phyloP scores from a whole-genome alignment of 2,329 filamentous ascomycete genomes.

The Didymella arachidicola region DNA sequence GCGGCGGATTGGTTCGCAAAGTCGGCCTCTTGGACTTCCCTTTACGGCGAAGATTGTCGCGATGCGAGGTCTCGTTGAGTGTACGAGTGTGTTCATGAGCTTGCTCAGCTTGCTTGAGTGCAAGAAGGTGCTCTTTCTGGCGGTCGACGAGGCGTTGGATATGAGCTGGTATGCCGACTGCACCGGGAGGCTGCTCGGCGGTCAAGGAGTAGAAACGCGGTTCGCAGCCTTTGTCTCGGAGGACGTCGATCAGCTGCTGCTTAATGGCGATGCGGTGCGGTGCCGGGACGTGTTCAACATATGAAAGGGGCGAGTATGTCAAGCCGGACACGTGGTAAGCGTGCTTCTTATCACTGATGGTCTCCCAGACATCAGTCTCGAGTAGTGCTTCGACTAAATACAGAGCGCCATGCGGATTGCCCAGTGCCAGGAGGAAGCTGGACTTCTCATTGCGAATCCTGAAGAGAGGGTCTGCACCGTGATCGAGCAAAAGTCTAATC shows the following conservation, averaged over 20 bases:
- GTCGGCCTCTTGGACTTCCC: conserved; percentile 39
- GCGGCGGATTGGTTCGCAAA: conserved; percentile 30
- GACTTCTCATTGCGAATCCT: conserved; percentile 65
- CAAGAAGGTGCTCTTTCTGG: conserved; percentile 43
- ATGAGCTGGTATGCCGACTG: conserved; percentile 42
- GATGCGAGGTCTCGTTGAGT: conserved; percentile 41
- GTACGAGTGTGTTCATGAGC: conserved; percentile 39
- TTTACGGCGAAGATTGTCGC: conserved; percentile 39
- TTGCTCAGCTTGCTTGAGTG: conserved; percentile 38
- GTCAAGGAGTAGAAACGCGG: conserved; percentile 46
- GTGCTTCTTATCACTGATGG: conserved; percentile 67
- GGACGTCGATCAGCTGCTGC: conserved; percentile 37
- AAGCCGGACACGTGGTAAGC: conserved; percentile 56
- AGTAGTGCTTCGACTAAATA: conserved; percentile 65
- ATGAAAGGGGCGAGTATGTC: conserved; percentile 72
- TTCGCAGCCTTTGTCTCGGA: conserved; percentile 45
- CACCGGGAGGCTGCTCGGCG: conserved; percentile 49
- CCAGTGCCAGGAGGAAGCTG: conserved; percentile 66
- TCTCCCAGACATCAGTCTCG: conserved; percentile 70
- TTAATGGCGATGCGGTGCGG: conserved; percentile 31
- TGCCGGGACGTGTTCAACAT: conserved; percentile 54
- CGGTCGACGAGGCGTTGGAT: conserved; percentile 42
- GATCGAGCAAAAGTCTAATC: conserved; percentile 64
- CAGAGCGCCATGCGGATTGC: conserved; percentile 62
- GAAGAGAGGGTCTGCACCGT: conserved; percentile 65